These are phyloP conservation scores for Penicillium expansum DNA, from an alignment of 2,329 filamentous ascomycete genomes.

Conservation along the genomic window DNA sequence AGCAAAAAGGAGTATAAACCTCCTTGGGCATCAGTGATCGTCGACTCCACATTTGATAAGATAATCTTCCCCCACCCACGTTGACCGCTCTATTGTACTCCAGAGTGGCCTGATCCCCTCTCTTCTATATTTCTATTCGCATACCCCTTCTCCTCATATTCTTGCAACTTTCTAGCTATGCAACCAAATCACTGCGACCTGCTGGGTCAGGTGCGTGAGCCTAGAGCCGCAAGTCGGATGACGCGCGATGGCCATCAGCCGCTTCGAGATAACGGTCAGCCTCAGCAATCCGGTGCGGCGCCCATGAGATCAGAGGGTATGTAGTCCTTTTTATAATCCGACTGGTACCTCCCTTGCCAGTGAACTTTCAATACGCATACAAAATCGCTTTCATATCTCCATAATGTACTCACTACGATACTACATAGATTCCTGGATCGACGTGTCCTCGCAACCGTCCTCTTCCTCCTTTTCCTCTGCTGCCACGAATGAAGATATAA, in stretches of 20 bases:
- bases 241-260: conserved; percentile 34
- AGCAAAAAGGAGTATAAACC: neutral
- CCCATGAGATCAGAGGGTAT: conserved; percentile 46
- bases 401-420: conserved; percentile 47
- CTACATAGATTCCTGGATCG: conserved; percentile 87
- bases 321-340: conserved; percentile 21
- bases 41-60: conserved; percentile 27
- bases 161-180: conserved; percentile 26
- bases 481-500: conserved; percentile 73
- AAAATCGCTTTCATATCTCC: conserved; percentile 10
- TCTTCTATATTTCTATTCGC: conserved; percentile 6
- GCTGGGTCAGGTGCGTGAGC: conserved; percentile 37
- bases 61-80: conserved; percentile 23
- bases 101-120: conserved; percentile 19
- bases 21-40: conserved; percentile 23
- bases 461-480: conserved; percentile 85
- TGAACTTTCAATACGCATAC: conserved; percentile 22
- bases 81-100: conserved; percentile 25
- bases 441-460: conserved; percentile 87
- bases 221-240: conserved; percentile 32
- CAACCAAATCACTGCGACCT: conserved; percentile 42
- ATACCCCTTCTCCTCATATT: neutral
- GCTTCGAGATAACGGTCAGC: conserved; percentile 34
- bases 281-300: conserved; percentile 35
- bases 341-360: conserved; percentile 12